Conservation (phyloP, 345 rosid genomes). For the Dipteronia sinensis region DNA sequence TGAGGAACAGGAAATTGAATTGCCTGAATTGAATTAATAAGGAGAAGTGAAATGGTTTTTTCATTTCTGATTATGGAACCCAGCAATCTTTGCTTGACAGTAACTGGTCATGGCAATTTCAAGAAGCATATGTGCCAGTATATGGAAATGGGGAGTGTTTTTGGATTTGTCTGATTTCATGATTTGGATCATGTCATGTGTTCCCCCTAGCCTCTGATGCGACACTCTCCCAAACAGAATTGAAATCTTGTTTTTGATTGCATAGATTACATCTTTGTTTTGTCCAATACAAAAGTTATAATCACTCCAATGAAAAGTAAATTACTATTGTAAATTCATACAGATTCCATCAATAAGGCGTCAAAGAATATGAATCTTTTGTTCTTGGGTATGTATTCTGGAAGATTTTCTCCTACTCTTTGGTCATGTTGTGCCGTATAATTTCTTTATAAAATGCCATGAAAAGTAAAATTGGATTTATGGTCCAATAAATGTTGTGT, state of each 20-base stretch:
- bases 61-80: not conserved
- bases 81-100: not conserved
- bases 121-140: not conserved
- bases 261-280: not conserved
- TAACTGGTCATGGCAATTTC: not conserved
- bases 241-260: not conserved
- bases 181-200: not conserved
- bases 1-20: not conserved
- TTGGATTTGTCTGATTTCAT: not conserved
- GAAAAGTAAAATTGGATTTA: not conserved
- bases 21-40: not conserved
- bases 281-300: not conserved
- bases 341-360: not conserved
- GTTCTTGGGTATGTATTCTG: not conserved
- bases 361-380: not conserved
- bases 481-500: too few species aligned
- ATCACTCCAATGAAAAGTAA: not conserved
- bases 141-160: not conserved
- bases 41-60: not conserved
- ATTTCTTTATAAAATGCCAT: too few species aligned
- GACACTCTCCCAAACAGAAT: not conserved
- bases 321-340: constrained; percentile 1
- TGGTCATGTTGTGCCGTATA: too few species aligned
- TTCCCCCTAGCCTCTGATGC: not conserved
- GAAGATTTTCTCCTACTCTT: too few species aligned